Percentiles rank a stretch among this genome's conserved stretches.
These are phyloP conservation scores for Solioccasus polychromus DNA, from an alignment of 768 basidiomycete species.

Conservation along the genomic window DNA sequence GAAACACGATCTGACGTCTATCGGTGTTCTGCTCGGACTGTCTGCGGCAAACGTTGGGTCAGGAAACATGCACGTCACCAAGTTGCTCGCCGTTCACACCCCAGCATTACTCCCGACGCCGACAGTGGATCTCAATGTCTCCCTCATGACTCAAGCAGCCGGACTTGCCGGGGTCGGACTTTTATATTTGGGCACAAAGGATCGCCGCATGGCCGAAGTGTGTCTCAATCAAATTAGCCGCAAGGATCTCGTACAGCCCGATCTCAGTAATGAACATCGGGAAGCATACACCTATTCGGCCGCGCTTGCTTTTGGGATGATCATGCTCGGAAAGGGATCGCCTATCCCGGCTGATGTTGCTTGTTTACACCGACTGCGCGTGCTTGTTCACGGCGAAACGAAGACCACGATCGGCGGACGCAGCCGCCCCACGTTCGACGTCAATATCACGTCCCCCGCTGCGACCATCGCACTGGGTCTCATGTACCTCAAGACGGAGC, in stretches of 20 bases:
- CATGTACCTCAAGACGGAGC: conserved; percentile 87
- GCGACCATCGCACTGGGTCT: conserved; percentile 87
- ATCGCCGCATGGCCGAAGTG: conserved; percentile 90
- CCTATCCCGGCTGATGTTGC: conserved; percentile 73
- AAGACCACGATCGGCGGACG: conserved; percentile 37
- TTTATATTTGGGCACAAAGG: conserved; percentile 83
- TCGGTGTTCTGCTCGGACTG: conserved; percentile 90
- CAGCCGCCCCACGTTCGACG: conserved; percentile 60
- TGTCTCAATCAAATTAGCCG: conserved; percentile 82
- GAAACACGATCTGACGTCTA: conserved; percentile 93
- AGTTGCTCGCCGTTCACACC: conserved; percentile 88
- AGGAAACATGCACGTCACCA: conserved; percentile 84
- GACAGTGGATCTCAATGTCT: conserved; percentile 84
- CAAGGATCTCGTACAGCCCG: conserved; percentile 72
- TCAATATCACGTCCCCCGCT: conserved; percentile 88
- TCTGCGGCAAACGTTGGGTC: conserved; percentile 87
- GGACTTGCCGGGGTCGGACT: conserved; percentile 86
- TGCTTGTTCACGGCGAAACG: conserved; percentile 75
- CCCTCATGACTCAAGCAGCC: conserved; percentile 85
- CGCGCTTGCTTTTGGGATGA: conserved; percentile 91
- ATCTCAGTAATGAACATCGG: conserved; percentile 82
- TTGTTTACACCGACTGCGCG: conserved; percentile 62
- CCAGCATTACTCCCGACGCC: conserved; percentile 89
- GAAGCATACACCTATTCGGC: conserved; percentile 91
- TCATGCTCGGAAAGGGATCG: conserved; percentile 89